Evolutionary conservation across 179 eudicot species (phyloP), one percentile per base, ranked within the genome.

Genomic region (Beta macrorhiza): DNA sequence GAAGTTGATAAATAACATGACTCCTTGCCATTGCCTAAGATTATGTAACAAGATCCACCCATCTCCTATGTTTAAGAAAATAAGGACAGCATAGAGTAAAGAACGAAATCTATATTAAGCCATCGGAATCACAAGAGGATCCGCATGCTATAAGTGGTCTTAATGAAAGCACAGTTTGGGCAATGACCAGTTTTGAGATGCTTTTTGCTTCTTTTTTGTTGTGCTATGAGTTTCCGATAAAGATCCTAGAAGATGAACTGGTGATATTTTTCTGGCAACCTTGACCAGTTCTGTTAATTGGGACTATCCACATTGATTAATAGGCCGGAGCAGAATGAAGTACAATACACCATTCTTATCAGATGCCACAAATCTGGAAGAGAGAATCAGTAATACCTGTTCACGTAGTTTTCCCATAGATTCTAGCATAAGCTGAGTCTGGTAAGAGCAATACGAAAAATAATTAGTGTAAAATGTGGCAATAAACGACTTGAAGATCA

Each of bases 371-470:
- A 58, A 12, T 32, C 12, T 62, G 9, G 49, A 32, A 14, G 51
- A 64, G 22, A 19, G 47, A 59, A 61, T 3, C 52, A 9, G 15
- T 19, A 9, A 32, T 77, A 88, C 90, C 89, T 88, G 78, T 76
- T 86, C 85, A 63, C 78, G 80, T 29, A 88, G 81, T 37, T 74
- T 55, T 6, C 20, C 52, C 75, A 86, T 37, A 9, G 90, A 82
- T 67, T 77, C 83, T 77, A 83, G 80, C 86, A 88, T 75, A 69
- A 86, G 82, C 67, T 84, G 82, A 75, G 77, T 82, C 90, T 88
- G 87, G 44, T 68, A 74, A 62, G 82, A 67, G 17, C 74, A 84
- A 80, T 32, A 81, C 22, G 37, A 52, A 25, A 44, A 22, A 77
- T 7, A 65, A 14, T 72, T 12, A 61, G 73, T 9, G 29, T 0